These are phyloP conservation scores for Dioscorea dumetorum DNA, from an alignment of 106 monocot genomes.

Conservation along the genomic window DNA sequence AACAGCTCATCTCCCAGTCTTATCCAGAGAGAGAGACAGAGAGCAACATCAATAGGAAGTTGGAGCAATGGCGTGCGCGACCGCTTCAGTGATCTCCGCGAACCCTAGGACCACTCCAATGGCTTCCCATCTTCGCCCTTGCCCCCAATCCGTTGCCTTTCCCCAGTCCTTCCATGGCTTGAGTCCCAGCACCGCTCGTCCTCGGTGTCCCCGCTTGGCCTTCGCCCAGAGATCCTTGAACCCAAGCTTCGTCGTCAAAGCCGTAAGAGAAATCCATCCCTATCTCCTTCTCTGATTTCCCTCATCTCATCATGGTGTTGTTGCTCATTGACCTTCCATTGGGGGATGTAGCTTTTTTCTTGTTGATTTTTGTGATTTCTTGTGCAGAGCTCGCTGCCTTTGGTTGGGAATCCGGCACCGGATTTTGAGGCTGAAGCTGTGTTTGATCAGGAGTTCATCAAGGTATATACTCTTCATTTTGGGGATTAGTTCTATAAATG, in stretches of 20 bases:
- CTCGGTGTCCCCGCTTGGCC: conserved; percentile 14
- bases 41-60: too few species aligned
- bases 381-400: conserved; percentile 40
- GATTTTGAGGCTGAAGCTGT: conserved; percentile 93
- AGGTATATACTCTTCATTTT: conserved; percentile 24
- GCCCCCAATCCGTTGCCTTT: conserved; percentile 25
- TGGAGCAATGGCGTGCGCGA: conserved; percentile 31
- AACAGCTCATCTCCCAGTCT: too few species aligned
- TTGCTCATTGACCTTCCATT: neutral
- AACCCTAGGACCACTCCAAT: too few species aligned
- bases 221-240: conserved; percentile 23
- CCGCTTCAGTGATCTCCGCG: conserved; percentile 17
- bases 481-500: too few species aligned
- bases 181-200: conserved; percentile 9
- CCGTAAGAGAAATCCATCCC: conserved; percentile 17
- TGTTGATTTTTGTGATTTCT: neutral
- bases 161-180: conserved; percentile 40
- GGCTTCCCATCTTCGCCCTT: neutral
- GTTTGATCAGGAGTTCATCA: conserved; percentile 91
- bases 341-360: neutral
- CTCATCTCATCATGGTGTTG: neutral
- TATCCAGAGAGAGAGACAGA: too few species aligned
- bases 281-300: too few species aligned
- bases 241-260: conserved; percentile 59
- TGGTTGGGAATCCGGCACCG: conserved; percentile 80